phyloP scores from a whole-genome alignment of 2,329 filamentous ascomycete species.

The Claviceps fusiformis region DNA sequence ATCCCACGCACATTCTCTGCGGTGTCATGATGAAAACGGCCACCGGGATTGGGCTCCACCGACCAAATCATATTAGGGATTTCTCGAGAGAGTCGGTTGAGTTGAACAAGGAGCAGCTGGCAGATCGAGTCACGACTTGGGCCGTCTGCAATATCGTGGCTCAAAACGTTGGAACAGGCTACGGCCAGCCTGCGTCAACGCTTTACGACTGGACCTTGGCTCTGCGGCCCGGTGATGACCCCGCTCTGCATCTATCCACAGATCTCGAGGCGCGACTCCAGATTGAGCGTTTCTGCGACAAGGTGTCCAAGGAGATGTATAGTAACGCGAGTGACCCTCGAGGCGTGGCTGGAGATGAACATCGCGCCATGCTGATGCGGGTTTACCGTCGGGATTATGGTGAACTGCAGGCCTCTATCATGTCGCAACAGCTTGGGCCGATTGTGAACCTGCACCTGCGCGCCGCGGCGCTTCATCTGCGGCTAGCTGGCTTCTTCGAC shows the following conservation, averaged over 20 bases:
- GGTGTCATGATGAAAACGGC: constrained; percentile 81
- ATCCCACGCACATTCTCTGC: constrained; percentile 69
- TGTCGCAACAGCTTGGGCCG: constrained; percentile 43
- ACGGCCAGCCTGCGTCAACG: constrained; percentile 67
- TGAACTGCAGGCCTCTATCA: constrained; percentile 47
- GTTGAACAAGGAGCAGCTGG: constrained; percentile 64
- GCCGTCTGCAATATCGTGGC: constrained; percentile 76
- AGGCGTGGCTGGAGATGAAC: constrained; percentile 53
- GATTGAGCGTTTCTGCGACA: constrained; percentile 64
- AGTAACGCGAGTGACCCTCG: constrained; percentile 62
- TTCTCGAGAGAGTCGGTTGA: constrained; percentile 65
- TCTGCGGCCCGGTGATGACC: constrained; percentile 44
- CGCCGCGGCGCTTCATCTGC: constrained; percentile 61
- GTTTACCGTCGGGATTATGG: constrained; percentile 52
- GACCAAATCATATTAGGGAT: constrained; percentile 70
- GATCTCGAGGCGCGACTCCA: constrained; percentile 56
- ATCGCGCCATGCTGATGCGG: constrained; percentile 51
- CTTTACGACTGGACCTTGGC: constrained; percentile 64
- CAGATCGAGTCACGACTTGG: constrained; percentile 70
- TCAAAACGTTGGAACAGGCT: constrained; percentile 69
- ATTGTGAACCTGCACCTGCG: constrained; percentile 54
- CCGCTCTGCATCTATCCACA: constrained; percentile 42
- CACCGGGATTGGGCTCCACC: constrained; percentile 69
- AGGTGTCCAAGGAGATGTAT: constrained; percentile 67
- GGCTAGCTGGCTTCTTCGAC: constrained; percentile 70